Evolutionary conservation across 75 land plant species (phyloP).

Genomic region (Pinus taeda): DNA sequence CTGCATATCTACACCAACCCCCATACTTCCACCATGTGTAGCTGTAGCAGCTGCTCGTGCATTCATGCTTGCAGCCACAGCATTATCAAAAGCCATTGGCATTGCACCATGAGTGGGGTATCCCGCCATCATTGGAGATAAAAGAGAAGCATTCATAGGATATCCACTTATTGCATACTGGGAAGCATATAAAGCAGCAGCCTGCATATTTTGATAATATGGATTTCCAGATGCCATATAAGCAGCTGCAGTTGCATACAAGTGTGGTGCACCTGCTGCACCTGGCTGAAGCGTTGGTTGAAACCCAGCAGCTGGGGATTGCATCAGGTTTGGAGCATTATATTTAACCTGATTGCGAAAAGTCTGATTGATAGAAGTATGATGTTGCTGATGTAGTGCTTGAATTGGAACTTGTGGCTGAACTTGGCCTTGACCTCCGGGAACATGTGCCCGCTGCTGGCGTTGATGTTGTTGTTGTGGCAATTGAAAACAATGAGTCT

Average conservation of each 20-base stretch:
- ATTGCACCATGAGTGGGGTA: conserved; percentile 43
- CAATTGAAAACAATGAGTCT: conserved; percentile 21
- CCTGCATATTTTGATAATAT: conserved; percentile 49
- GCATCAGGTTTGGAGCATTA: conserved; percentile 14
- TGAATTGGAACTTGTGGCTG: conserved; percentile 18
- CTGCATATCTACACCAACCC: conserved; percentile 45
- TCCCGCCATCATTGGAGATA: conserved; percentile 51
- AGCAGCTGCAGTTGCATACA: conserved; percentile 49
- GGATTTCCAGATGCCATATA: conserved; percentile 53
- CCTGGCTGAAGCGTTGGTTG: conserved; percentile 43
- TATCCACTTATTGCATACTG: conserved; percentile 67
- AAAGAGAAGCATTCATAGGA: conserved; percentile 45
- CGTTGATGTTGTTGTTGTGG: conserved; percentile 12
- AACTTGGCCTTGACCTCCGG: conserved; percentile 15
- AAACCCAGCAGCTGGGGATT: conserved; percentile 24
- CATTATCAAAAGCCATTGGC: conserved; percentile 42
- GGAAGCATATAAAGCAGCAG: conserved; percentile 47
- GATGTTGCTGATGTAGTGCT: conserved; percentile 12
- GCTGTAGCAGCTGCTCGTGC: conserved; percentile 35
- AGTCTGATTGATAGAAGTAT: conserved; percentile 24
- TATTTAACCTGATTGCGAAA: conserved; percentile 32
- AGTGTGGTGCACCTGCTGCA: conserved; percentile 38
- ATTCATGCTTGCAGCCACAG: conserved; percentile 35
- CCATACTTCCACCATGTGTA: conserved; percentile 30
- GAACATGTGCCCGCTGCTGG: conserved; percentile 12